Evolutionary conservation across 257 asterid species (phyloP).

Genomic region (Nicotiana attenuata): DNA sequence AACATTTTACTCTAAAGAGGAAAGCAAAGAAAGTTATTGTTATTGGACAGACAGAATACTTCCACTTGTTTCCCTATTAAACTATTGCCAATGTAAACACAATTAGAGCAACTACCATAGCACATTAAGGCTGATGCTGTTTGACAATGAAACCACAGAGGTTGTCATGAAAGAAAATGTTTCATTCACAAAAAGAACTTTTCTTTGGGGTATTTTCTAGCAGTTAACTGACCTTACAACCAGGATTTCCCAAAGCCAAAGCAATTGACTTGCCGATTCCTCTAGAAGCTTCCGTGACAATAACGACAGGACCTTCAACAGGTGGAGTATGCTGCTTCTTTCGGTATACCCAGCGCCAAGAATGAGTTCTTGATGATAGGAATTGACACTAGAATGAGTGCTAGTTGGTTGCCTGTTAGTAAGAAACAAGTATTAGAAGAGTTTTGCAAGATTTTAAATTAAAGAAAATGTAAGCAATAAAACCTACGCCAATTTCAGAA

Average conservation of each 20-base stretch:
- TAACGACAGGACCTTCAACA: constrained; percentile 19
- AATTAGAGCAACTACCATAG: not conserved
- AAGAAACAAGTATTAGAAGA: too few relatives aligned
- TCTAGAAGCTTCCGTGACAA: constrained; percentile 21
- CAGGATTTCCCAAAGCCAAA: constrained; percentile 23
- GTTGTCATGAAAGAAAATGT: not conserved
- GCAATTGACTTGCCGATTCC: constrained; percentile 25
- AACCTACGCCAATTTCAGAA: too few relatives aligned
- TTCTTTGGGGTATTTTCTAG: not conserved
- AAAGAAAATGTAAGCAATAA: too few relatives aligned
- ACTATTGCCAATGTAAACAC: not conserved
- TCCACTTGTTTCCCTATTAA: not conserved
- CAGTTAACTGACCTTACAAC: constrained; percentile 19
- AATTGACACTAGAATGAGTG: too few relatives aligned
- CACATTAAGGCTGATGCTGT: not conserved
- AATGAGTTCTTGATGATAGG: too few relatives aligned
- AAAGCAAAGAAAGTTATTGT: not conserved
- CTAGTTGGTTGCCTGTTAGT: too few relatives aligned
- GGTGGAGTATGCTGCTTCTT: too few relatives aligned
- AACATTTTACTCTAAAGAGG: not conserved
- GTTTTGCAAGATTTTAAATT: too few relatives aligned
- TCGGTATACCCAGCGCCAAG: too few relatives aligned
- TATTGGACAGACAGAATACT: not conserved
- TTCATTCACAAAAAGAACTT: too few relatives aligned
- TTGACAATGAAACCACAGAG: not conserved